Evolutionary conservation across 2,329 filamentous ascomycete species (phyloP).

Genomic region (Fusarium sulawesiense): DNA sequence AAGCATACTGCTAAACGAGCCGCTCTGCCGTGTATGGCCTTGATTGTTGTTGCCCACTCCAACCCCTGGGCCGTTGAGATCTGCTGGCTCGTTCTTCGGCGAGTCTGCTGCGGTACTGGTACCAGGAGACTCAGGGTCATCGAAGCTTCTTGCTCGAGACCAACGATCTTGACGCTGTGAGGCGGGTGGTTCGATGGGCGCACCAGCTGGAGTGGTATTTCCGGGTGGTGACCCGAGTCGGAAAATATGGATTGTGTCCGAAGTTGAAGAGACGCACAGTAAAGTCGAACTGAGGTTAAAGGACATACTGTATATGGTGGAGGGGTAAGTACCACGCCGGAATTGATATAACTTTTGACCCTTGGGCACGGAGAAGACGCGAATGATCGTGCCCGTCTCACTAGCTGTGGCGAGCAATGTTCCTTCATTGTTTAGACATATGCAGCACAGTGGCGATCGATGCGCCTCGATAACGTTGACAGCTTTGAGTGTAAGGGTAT

Average conservation of each 20-base stretch:
- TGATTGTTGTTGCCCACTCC: slow-evolving; percentile 43
- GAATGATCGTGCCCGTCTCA: slow-evolving; percentile 96
- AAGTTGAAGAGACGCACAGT: slow-evolving; percentile 94
- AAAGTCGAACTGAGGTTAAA: slow-evolving; percentile 96
- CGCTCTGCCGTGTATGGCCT: slow-evolving; percentile 66
- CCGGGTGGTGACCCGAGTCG: slow-evolving; percentile 70
- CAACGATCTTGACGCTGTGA: slow-evolving; percentile 63
- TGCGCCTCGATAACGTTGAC: slow-evolving; percentile 97
- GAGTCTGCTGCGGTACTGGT: slow-evolving; percentile 63
- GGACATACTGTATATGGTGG: slow-evolving; percentile 97
- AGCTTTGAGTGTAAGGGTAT: slow-evolving; percentile 88
- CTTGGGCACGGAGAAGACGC: slow-evolving; percentile 91
- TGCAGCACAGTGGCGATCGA: slow-evolving; percentile 87
- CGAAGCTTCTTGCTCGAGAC: slow-evolving; percentile 64
- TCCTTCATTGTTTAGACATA: slow-evolving; percentile 92
- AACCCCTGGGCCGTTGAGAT: slow-evolving; percentile 49
- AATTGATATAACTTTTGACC: slow-evolving; percentile 97
- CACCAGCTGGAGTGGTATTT: slow-evolving; percentile 51
- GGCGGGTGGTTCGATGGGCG: slow-evolving; percentile 53
- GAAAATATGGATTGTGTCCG: slow-evolving; percentile 97
- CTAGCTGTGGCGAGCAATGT: slow-evolving; percentile 93
- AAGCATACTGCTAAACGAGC: slow-evolving; percentile 89
- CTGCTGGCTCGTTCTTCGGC: slow-evolving; percentile 61
- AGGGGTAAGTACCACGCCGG: slow-evolving; percentile 92
- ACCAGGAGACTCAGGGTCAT: slow-evolving; percentile 55